Percentiles rank a stretch among this genome's conserved stretches.
Conservation (phyloP, 345 rosid genomes). For the Salix brachista region DNA sequence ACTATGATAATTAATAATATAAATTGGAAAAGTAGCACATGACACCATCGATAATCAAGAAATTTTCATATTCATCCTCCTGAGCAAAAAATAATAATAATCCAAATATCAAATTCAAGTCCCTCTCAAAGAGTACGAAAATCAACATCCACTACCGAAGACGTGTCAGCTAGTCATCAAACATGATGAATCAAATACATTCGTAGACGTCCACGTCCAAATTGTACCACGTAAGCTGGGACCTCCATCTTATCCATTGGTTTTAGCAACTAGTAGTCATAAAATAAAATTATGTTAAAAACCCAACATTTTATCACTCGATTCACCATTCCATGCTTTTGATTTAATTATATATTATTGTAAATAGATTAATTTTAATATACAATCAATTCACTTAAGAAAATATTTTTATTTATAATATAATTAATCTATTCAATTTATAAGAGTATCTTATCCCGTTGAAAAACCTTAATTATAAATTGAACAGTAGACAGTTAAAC, state of each 20-base stretch:
- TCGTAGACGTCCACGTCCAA: background rate
- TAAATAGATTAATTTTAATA: too few species aligned
- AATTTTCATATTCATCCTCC: background rate
- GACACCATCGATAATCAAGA: background rate
- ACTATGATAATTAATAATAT: background rate
- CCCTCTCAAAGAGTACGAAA: background rate
- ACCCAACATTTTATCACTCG: background rate
- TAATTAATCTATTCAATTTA: too few species aligned
- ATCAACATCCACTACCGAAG: background rate
- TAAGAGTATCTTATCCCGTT: too few species aligned
- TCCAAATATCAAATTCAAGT: background rate
- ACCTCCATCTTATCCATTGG: background rate
- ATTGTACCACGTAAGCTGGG: background rate
- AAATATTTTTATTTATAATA: too few species aligned
- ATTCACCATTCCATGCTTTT: background rate
- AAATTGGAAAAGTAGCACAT: background rate
- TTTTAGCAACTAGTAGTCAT: background rate
- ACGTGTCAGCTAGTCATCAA: background rate
- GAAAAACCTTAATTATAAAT: too few species aligned
- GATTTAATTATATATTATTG: too few species aligned
- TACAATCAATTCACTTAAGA: too few species aligned
- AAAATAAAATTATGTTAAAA: background rate
- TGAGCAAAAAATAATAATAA: background rate
- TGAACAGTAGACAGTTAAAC: too few species aligned
- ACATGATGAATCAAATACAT: background rate